phyloP scores from a whole-genome alignment of 169 alveolate species.

The Plasmodium fragile region DNA sequence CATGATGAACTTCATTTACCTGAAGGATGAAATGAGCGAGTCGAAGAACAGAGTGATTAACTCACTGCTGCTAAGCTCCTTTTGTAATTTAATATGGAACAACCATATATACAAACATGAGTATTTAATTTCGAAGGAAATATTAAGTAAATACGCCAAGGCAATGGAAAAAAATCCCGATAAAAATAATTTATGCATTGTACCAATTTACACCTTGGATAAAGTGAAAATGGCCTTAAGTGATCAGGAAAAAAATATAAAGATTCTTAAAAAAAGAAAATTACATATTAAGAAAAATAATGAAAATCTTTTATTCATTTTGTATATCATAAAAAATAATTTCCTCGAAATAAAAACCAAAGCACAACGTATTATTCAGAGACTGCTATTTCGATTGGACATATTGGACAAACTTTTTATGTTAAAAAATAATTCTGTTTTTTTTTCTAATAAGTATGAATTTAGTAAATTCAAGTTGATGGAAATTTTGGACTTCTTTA shows the following conservation, averaged over 20 bases:
- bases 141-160: constrained; percentile 57
- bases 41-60: constrained; percentile 64
- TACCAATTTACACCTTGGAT: constrained; percentile 59
- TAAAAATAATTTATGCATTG: constrained; percentile 62
- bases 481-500: constrained; percentile 62
- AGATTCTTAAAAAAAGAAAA: constrained; percentile 64
- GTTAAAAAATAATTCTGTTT: constrained; percentile 67
- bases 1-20: constrained; percentile 61
- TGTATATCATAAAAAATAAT: constrained; percentile 75
- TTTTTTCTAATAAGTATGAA: constrained; percentile 73
- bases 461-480: constrained; percentile 64
- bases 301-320: constrained; percentile 76
- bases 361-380: constrained; percentile 72
- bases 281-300: constrained; percentile 58
- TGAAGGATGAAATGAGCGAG: constrained; percentile 68
- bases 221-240: constrained; percentile 52
- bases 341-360: constrained; percentile 71
- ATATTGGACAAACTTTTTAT: constrained; percentile 67
- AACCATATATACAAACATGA: constrained; percentile 71
- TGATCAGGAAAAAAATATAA: constrained; percentile 71
- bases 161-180: constrained; percentile 74
- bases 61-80: constrained; percentile 65
- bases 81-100: constrained; percentile 71
- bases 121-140: constrained; percentile 74
- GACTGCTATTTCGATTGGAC: constrained; percentile 66